phyloP scores from a whole-genome alignment of 768 basidiomycete species.

The Trametes maxima region DNA sequence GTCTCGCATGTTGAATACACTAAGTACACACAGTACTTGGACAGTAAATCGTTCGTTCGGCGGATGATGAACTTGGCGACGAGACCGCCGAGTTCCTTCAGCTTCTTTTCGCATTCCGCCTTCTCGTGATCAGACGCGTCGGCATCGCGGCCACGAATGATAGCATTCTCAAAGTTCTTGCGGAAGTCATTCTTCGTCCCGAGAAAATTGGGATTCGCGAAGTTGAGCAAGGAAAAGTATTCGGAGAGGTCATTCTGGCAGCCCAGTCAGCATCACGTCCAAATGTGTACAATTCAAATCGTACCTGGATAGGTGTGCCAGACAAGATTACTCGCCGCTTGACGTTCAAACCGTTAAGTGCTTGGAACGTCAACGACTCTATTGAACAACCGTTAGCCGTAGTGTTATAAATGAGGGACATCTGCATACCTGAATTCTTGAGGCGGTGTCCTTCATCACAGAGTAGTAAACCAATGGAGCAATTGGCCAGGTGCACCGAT shows the following conservation, averaged over 20 bases:
- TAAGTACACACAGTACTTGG: conserved; percentile 80
- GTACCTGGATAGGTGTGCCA: conserved; percentile 89
- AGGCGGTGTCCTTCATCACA: conserved; percentile 97
- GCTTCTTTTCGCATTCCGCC: conserved; percentile 82
- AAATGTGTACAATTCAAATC: background rate
- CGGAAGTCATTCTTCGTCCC: conserved; percentile 89
- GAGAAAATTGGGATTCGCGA: conserved; percentile 89
- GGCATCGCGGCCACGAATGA: conserved; percentile 88
- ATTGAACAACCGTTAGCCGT: background rate
- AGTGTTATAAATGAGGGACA: background rate
- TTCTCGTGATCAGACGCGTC: conserved; percentile 79
- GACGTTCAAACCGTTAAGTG: conserved; percentile 81
- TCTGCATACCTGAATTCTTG: conserved; percentile 82
- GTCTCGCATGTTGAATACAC: background rate
- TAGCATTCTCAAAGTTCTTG: conserved; percentile 92
- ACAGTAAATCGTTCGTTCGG: conserved; percentile 89
- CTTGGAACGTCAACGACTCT: conserved; percentile 89
- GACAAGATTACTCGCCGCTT: conserved; percentile 91
- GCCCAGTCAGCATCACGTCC: background rate
- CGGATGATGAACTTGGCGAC: conserved; percentile 95
- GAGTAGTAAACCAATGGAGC: conserved; percentile 87
- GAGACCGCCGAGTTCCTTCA: conserved; percentile 85
- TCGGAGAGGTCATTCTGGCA: conserved; percentile 88
- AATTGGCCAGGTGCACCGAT: conserved; percentile 71
- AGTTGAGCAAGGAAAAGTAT: conserved; percentile 91